phyloP scores from a whole-genome alignment of 331 rosid species.

The Arachis monticola region DNA sequence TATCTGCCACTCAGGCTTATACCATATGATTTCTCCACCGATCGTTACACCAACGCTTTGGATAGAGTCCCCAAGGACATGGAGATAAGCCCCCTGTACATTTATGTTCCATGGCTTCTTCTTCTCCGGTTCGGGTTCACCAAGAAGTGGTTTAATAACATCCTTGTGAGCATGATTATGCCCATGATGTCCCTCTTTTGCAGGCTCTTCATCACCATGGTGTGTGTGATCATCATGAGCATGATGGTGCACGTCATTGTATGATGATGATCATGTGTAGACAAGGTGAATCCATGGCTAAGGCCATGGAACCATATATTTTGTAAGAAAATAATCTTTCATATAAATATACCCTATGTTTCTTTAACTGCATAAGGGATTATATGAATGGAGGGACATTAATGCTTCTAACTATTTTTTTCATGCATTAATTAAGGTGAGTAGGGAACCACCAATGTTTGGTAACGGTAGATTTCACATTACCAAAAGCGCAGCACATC shows the following conservation, averaged over 20 bases:
- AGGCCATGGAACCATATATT: background rate
- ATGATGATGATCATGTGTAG: conserved; percentile 43
- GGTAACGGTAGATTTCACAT: no score
- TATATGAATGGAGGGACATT: background rate
- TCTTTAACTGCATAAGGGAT: no score
- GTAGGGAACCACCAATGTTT: background rate
- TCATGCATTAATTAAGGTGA: background rate
- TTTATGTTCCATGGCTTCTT: conserved; percentile 61
- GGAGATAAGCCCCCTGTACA: conserved; percentile 29
- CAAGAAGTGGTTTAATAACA: conserved; percentile 49
- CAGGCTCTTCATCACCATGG: conserved; percentile 32
- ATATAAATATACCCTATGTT: no score
- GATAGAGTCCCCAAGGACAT: no score
- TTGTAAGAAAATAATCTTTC: background rate
- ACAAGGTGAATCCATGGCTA: conserved; percentile 44
- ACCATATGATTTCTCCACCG: no score
- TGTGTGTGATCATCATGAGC: conserved; percentile 42
- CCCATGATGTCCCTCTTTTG: conserved; percentile 30
- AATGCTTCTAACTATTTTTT: background rate
- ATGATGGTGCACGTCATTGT: conserved; percentile 47
- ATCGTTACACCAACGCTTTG: no score
- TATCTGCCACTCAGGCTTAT: conserved; percentile 60
- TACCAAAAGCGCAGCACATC: no score
- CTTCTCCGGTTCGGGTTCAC: conserved; percentile 42
- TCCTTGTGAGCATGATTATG: conserved; percentile 38